Percentiles rank a stretch among this genome's conserved stretches.
Conservation (phyloP, 495 filamentous ascomycete species). For the Aspergillus heteromorphus region DNA sequence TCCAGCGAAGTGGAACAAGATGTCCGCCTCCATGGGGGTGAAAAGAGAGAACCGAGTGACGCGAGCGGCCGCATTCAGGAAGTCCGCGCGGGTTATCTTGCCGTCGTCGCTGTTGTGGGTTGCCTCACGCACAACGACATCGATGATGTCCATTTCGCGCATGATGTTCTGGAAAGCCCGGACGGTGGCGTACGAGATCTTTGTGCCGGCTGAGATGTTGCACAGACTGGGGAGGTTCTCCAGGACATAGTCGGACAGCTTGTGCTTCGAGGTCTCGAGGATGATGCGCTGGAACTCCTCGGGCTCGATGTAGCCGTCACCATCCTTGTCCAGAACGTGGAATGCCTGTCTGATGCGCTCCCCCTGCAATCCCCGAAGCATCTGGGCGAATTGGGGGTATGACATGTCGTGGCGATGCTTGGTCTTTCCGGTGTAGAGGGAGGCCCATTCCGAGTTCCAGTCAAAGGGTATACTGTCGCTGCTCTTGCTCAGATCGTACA, state of each 20-base stretch:
- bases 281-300: slow-evolving; percentile 97
- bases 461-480: slow-evolving; percentile 82
- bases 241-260: slow-evolving; percentile 94
- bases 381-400: slow-evolving; percentile 96
- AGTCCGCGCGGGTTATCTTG: slow-evolving; percentile 89
- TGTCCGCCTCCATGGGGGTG: slow-evolving; percentile 98
- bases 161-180: slow-evolving; percentile 96
- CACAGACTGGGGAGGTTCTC: slow-evolving; percentile 89
- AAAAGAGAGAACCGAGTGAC: slow-evolving; percentile 89
- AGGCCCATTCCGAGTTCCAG: slow-evolving; percentile 97
- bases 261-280: slow-evolving; percentile 85
- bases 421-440: slow-evolving; percentile 81
- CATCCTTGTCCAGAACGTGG: slow-evolving; percentile 82
- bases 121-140: slow-evolving; percentile 82
- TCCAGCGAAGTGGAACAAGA: slow-evolving; percentile 96
- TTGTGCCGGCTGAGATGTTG: slow-evolving; percentile 87
- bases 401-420: slow-evolving; percentile 81
- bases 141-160: slow-evolving; percentile 94
- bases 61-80: slow-evolving; percentile 87
- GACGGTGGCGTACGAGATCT: slow-evolving; percentile 96
- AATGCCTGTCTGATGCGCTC: slow-evolving; percentile 95
- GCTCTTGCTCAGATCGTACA: slow-evolving; percentile 80
- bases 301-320: slow-evolving; percentile 95
- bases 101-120: slow-evolving; percentile 78
- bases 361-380: slow-evolving; percentile 92